Evolutionary conservation across 768 basidiomycete species (phyloP).

Genomic region (Rhodotorula taiwanensis): DNA sequence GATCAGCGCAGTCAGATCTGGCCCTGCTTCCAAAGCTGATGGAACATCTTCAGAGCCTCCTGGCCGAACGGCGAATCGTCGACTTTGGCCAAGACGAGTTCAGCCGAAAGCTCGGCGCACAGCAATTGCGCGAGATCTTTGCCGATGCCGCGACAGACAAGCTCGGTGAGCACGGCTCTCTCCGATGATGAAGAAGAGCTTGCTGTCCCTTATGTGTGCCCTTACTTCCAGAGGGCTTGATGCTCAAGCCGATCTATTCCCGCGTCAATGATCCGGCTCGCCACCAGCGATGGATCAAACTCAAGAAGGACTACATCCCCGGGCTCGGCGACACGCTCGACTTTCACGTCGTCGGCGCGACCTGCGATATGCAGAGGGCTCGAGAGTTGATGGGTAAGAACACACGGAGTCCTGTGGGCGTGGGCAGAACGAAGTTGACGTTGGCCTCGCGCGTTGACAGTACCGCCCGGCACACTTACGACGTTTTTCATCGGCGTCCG

Average conservation of each 20-base stretch:
- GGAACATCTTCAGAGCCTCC: slow-evolving; percentile 43
- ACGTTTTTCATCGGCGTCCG: slow-evolving; percentile 69
- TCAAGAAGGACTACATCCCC: slow-evolving; percentile 68
- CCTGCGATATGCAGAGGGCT: slow-evolving; percentile 59
- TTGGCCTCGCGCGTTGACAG: slow-evolving; percentile 46
- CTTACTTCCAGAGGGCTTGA: slow-evolving; percentile 16
- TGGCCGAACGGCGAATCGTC: slow-evolving; percentile 57
- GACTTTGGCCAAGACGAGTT: slow-evolving; percentile 45
- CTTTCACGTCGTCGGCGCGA: slow-evolving; percentile 66
- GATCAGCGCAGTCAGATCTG: neutral
- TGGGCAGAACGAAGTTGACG: neutral
- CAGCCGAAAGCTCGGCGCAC: neutral
- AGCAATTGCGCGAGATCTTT: slow-evolving; percentile 46
- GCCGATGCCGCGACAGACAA: slow-evolving; percentile 51
- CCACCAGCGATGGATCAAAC: slow-evolving; percentile 70
- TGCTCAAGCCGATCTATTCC: slow-evolving; percentile 48
- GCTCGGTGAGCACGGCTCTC: slow-evolving; percentile 44
- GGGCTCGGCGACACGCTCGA: slow-evolving; percentile 75
- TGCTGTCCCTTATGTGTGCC: too few relatives aligned
- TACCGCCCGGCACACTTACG: slow-evolving; percentile 63
- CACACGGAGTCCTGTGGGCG: too few relatives aligned
- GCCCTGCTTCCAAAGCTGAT: neutral
- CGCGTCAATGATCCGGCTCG: slow-evolving; percentile 56
- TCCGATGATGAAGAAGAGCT: too few relatives aligned
- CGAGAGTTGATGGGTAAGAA: slow-evolving; percentile 65